Evolutionary conservation across 257 asterid species (phyloP).

Genomic region (Cynanchum wilfordii): DNA sequence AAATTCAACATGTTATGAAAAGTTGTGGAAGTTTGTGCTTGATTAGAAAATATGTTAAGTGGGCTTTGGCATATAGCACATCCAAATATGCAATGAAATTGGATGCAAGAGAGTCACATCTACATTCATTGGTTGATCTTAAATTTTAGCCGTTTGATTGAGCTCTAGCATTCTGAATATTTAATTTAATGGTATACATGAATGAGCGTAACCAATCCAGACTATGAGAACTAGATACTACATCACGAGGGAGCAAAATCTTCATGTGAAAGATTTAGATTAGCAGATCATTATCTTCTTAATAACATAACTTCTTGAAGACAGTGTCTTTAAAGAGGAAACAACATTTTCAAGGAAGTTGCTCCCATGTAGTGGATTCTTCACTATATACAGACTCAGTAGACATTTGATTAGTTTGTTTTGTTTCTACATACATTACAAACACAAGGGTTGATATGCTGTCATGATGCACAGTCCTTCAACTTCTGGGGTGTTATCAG

Average conservation of each 20-base stretch:
- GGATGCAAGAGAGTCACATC: too few relatives aligned
- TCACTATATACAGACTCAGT: not conserved
- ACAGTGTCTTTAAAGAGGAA: not conserved
- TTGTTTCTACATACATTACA: not conserved
- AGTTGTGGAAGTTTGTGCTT: not conserved
- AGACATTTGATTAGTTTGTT: not conserved
- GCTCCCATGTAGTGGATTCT: not conserved
- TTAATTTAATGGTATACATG: too few relatives aligned
- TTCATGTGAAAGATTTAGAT: not conserved
- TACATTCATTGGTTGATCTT: too few relatives aligned
- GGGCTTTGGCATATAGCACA: too few relatives aligned
- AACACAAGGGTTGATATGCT: not conserved
- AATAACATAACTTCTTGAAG: not conserved
- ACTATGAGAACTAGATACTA: too few relatives aligned
- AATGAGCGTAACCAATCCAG: too few relatives aligned
- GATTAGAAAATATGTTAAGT: not conserved
- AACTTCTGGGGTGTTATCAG: slow-evolving; percentile 21
- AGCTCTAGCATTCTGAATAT: too few relatives aligned
- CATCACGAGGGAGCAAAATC: too few relatives aligned
- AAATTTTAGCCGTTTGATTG: too few relatives aligned
- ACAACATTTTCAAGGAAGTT: not conserved
- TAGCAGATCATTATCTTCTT: not conserved
- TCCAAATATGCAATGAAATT: not conserved
- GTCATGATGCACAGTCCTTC: not conserved
- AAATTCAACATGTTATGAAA: not conserved